Evolutionary conservation across 2,329 filamentous ascomycete genomes (phyloP).

Genomic region (Epichloe typhina): DNA sequence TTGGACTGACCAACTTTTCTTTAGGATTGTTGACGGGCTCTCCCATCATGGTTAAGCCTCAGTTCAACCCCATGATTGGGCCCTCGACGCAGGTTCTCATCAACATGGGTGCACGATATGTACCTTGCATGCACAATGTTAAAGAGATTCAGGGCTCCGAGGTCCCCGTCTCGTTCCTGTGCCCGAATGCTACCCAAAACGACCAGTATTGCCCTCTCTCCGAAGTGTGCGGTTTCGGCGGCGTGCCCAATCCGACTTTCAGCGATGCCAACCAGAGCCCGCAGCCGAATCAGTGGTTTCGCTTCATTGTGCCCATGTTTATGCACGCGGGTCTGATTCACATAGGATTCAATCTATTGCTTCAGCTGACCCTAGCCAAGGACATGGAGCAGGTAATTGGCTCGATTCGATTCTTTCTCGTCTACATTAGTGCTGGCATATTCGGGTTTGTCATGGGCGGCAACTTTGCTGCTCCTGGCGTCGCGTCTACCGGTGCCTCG

Average conservation of each 20-base stretch:
- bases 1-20: background rate
- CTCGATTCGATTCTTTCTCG: conserved; percentile 71
- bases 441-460: conserved; percentile 93
- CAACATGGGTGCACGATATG: conserved; percentile 90
- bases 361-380: conserved; percentile 77
- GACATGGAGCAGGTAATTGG: conserved; percentile 92
- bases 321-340: conserved; percentile 88
- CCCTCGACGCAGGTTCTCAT: conserved; percentile 83
- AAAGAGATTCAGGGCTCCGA: conserved; percentile 44
- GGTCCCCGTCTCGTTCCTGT: conserved; percentile 51
- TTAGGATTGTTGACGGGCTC: conserved; percentile 63
- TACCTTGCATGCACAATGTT: conserved; percentile 88
- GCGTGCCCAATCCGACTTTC: conserved; percentile 52
- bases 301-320: conserved; percentile 93
- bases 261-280: conserved; percentile 37
- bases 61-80: conserved; percentile 95
- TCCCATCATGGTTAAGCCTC: conserved; percentile 65
- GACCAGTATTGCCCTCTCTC: conserved; percentile 56
- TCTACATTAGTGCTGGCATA: conserved; percentile 84
- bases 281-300: conserved; percentile 86
- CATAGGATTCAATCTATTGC: conserved; percentile 87
- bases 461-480: conserved; percentile 74
- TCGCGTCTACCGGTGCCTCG: conserved; percentile 79
- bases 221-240: conserved; percentile 71
- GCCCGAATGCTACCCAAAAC: conserved; percentile 62